Evolutionary conservation across 495 filamentous ascomycete genomes (phyloP).

Genomic region (Antarctomyces pellizariae): DNA sequence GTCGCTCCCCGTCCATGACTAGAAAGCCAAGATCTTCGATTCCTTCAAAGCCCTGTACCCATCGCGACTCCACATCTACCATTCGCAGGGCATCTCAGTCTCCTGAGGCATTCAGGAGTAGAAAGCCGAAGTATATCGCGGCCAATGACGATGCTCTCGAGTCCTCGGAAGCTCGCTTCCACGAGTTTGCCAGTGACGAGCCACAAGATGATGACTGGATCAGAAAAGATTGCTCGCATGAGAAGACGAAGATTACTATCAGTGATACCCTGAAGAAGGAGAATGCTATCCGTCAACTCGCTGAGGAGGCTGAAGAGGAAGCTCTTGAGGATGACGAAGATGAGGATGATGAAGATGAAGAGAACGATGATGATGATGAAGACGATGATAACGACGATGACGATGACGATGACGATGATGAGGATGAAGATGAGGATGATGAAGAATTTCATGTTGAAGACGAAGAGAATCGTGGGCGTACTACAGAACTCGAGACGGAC

Average conservation of each 20-base stretch:
- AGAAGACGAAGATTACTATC: constrained; percentile 52
- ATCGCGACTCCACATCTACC: constrained; percentile 21
- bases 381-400: constrained; percentile 20
- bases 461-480: no score
- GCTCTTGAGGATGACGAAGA: constrained; percentile 47
- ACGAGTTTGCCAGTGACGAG: constrained; percentile 74
- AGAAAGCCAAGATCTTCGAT: constrained; percentile 16
- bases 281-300: constrained; percentile 63
- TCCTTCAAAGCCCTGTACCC: constrained; percentile 22
- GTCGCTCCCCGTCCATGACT: constrained; percentile 17
- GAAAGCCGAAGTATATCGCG: constrained; percentile 20
- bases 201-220: constrained; percentile 76
- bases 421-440: constrained; percentile 21
- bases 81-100: constrained; percentile 14
- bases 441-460: constrained; percentile 16
- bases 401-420: constrained; percentile 27
- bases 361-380: constrained; percentile 26
- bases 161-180: constrained; percentile 50
- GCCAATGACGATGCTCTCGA: constrained; percentile 31
- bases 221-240: constrained; percentile 30
- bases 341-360: constrained; percentile 33
- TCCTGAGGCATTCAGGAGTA: constrained; percentile 12
- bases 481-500: constrained; percentile 19
- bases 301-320: constrained; percentile 79
- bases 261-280: constrained; percentile 81